These are phyloP conservation scores for Cyphellophora attinorum DNA, from an alignment of 2,329 filamentous ascomycete species.

Conservation along the genomic window DNA sequence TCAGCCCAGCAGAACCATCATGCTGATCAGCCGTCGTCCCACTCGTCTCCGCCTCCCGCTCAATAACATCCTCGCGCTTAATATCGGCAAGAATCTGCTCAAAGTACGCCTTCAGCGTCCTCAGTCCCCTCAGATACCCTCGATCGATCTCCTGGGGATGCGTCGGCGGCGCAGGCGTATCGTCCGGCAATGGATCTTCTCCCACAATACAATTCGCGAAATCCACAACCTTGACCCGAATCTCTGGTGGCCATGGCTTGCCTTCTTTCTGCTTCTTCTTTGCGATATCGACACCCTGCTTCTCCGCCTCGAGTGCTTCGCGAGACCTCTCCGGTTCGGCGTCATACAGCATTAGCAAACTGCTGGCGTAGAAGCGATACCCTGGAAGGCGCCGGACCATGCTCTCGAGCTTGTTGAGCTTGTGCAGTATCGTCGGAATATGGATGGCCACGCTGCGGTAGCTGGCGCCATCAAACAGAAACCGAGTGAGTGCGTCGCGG, in stretches of 20 bases:
- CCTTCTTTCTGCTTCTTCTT: constrained; percentile 17
- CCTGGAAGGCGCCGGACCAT: constrained; percentile 72
- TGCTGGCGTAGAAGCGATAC: constrained; percentile 92
- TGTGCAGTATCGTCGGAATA: constrained; percentile 77
- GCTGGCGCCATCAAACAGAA: constrained; percentile 82
- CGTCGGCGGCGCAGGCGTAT: constrained; percentile 64
- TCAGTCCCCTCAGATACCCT: constrained; percentile 78
- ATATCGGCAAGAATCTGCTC: constrained; percentile 77
- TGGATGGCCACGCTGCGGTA: constrained; percentile 71
- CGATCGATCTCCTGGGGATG: constrained; percentile 73
- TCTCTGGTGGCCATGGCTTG: constrained; percentile 37
- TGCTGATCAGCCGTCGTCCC: constrained; percentile 22
- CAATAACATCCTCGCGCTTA: constrained; percentile 32
- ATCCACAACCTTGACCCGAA: constrained; percentile 95
- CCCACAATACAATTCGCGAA: constrained; percentile 96
- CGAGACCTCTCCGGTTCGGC: constrained; percentile 50
- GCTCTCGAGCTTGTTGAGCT: constrained; percentile 70
- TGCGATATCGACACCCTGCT: constrained; percentile 16
- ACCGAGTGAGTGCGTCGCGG: constrained; percentile 75
- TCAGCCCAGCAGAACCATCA: constrained; percentile 27
- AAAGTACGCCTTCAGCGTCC: constrained; percentile 73
- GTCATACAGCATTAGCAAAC: constrained; percentile 91
- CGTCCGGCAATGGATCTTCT: constrained; percentile 55
- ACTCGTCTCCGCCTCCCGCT: constrained; percentile 33
- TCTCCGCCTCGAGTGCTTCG: constrained; percentile 15